Base-by-base conservation (phyloP, 768 basidiomycete species). In the Clitopilus hobsonii region DNA sequence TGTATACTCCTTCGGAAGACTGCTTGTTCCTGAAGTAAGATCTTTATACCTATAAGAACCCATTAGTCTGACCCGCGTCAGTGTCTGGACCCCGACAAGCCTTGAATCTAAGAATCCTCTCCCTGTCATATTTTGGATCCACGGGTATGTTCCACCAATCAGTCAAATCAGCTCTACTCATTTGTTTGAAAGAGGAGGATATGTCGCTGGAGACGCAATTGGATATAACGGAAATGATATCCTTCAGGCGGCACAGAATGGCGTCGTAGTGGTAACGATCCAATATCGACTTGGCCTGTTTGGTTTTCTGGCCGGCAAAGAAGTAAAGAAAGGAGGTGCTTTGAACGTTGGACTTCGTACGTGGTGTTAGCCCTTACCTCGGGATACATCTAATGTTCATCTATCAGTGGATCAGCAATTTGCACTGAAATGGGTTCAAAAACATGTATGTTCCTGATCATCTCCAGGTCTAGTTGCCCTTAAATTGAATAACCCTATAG, bases 281-380 rank as follows among this genome's bases (percentile, higher is more conserved):
- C 77, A 78, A 56, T 78, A 78, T 53, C 69, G 76, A 4, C 59
- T 78, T 6, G 77, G 77, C 1, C 51, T 76, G 1, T 76, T 76
- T 56, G 78, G 79, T 5, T 81, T 80, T 60, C 62, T 82, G 25
- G 55, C 79, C n/a, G 77, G 80, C 0, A 54, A 63, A 29, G 61
- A 70, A 26, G 71, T 81, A 1, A 74, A 79, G 54, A 60, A 67
- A 10, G 63, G 67, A 8, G 80, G 80, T 6, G 72, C 56, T 1
- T 60, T 80, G 56, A 82, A 81, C 53, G 78, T 72, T 10, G 80
- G 80, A 23, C 56, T 82, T 29, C 63, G 80, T 81, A 56, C 52
- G 25, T 27, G 11, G 41, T 28, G 67, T 23, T 23, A 20, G 22
- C 45, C 22, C 22, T 51, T 49, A 4, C 30, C 16, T 54, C 10